Percentiles rank a stretch among this genome's conserved stretches.
These are phyloP conservation scores for Physcia stellaris DNA, from an alignment of 495 filamentous ascomycete species.

Conservation along the genomic window DNA sequence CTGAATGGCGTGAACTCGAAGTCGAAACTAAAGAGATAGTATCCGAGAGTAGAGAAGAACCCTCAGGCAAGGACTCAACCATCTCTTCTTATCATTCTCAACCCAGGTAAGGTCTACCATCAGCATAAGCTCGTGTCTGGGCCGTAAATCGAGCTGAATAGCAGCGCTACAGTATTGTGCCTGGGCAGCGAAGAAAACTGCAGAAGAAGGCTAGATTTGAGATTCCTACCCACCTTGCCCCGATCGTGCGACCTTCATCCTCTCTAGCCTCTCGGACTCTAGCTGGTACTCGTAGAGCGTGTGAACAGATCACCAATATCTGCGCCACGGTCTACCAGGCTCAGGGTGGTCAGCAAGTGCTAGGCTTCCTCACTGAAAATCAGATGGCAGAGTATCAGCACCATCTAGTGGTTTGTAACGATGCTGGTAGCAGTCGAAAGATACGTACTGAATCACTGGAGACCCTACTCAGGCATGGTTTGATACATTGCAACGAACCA, in stretches of 20 bases:
- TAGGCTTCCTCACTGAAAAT: constrained; percentile 2
- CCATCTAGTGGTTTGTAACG: not conserved
- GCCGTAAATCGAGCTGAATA: too few species aligned
- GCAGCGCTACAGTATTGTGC: too few species aligned
- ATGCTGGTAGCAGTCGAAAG: not conserved
- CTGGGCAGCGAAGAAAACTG: too few species aligned
- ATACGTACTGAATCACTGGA: constrained; percentile 4
- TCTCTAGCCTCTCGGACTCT: not conserved
- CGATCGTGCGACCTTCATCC: too few species aligned
- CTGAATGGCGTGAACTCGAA: constrained; percentile 9
- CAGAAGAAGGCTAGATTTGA: too few species aligned
- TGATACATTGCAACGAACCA: not conserved
- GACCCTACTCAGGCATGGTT: not conserved
- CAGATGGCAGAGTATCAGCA: too few species aligned
- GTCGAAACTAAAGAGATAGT: constrained; percentile 4
- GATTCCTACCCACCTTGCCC: too few species aligned
- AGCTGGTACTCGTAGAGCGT: not conserved
- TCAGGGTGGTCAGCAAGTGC: not conserved
- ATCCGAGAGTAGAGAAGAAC: constrained; percentile 3
- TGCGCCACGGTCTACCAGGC: not conserved
- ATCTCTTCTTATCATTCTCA: not conserved
- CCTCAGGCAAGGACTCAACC: not conserved
- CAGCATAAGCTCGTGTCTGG: too few species aligned
- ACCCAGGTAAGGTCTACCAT: too few species aligned
- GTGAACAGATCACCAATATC: not conserved